These are phyloP conservation scores for Cyclotella choctawhatcheeana DNA, from an alignment of 108 stramenopile species.

Conservation along the genomic window DNA sequence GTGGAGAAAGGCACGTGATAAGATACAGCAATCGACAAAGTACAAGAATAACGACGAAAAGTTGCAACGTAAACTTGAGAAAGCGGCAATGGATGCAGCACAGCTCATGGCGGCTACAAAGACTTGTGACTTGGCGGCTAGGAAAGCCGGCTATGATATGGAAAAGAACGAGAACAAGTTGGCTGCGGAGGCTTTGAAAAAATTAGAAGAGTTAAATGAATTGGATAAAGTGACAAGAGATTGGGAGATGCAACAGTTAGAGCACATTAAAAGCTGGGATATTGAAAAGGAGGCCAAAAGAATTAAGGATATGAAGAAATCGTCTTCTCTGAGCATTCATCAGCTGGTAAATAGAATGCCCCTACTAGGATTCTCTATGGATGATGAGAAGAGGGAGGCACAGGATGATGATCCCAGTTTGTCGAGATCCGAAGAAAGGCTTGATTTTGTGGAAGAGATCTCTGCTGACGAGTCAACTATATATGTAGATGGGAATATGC, in stretches of 20 bases:
- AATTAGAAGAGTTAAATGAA: not conserved
- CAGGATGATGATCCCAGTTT: not conserved
- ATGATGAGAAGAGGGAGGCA: not conserved
- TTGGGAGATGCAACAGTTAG: not conserved
- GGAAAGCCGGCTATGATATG: not conserved
- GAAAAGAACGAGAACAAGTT: not conserved
- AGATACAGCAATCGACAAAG: not conserved
- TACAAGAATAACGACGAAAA: not conserved
- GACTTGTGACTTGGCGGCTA: slow-evolving; percentile 10
- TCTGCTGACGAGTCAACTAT: not conserved
- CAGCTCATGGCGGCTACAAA: slow-evolving; percentile 13
- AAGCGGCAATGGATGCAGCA: slow-evolving; percentile 17
- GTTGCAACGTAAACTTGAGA: slow-evolving; percentile 16
- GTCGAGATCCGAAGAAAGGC: not conserved
- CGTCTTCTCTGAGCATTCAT: not conserved
- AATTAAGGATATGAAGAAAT: not conserved
- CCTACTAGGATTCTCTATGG: not conserved
- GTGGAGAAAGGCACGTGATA: slow-evolving; percentile 17
- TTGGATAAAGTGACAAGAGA: not conserved
- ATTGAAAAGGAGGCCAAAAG: slow-evolving; percentile 1
- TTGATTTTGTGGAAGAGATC: not conserved
- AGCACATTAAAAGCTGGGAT: not conserved
- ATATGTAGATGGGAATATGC: not conserved
- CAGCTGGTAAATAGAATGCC: slow-evolving; percentile 2
- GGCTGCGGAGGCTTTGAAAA: not conserved